These are phyloP conservation scores for Strobilomyces confusus DNA, from an alignment of 768 basidiomycete genomes.

Conservation along the genomic window DNA sequence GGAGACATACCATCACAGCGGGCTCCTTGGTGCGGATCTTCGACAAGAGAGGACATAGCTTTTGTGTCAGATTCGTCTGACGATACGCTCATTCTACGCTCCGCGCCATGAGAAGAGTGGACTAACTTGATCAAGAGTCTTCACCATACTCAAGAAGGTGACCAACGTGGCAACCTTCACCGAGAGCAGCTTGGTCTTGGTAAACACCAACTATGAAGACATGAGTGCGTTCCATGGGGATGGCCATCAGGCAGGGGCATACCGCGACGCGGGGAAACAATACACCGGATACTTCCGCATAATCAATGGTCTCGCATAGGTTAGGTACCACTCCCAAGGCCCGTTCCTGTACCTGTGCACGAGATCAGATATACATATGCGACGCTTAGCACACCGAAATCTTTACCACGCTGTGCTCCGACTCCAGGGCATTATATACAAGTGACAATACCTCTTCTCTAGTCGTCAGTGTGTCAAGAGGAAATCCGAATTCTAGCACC, in stretches of 20 bases:
- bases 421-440: conserved; percentile 93
- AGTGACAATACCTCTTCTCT: conserved; percentile 86
- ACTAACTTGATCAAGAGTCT: conserved; percentile 80
- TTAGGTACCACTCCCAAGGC: conserved; percentile 81
- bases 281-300: conserved; percentile 88
- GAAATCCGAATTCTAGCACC: conserved; percentile 26
- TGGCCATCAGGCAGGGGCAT: conserved; percentile 28
- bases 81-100: conserved; percentile 1
- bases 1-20: conserved; percentile 72
- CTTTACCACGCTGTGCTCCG: conserved; percentile 81
- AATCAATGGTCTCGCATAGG: conserved; percentile 91
- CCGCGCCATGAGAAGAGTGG: background rate
- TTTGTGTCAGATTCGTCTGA: conserved; percentile 85
- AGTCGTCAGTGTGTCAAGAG: conserved; percentile 1
- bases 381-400: background rate
- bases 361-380: conserved; percentile 5
- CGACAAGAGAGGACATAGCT: conserved; percentile 88
- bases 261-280: conserved; percentile 93
- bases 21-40: conserved; percentile 97
- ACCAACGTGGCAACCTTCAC: conserved; percentile 87
- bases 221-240: conserved; percentile 8
- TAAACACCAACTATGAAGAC: conserved; percentile 73
- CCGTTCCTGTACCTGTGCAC: conserved; percentile 80
- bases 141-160: conserved; percentile 86
- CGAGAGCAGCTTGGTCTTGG: conserved; percentile 81